These are phyloP conservation scores for Oleoguttula mirabilis DNA, from an alignment of 495 filamentous ascomycete genomes.

Conservation along the genomic window DNA sequence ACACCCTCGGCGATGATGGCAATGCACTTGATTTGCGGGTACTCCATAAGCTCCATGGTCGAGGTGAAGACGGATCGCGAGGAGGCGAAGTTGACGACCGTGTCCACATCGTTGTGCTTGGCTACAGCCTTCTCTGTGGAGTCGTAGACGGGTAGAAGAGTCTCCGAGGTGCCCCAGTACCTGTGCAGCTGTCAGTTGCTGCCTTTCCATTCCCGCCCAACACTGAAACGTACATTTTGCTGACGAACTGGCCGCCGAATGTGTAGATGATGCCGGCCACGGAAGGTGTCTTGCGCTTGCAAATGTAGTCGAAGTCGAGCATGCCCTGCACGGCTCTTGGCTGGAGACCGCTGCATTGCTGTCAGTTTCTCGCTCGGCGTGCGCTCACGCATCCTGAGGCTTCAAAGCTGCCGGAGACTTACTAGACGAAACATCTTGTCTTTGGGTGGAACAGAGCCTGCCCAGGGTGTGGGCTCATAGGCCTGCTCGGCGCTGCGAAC, in stretches of 20 bases:
- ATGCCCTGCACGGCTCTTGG: slow-evolving; percentile 97
- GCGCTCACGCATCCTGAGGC: no score
- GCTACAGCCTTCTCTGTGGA: slow-evolving; percentile 82
- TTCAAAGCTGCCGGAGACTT: no score
- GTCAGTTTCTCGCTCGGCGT: no score
- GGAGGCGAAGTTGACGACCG: slow-evolving; percentile 97
- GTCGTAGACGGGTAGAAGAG: slow-evolving; percentile 96
- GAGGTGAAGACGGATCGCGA: slow-evolving; percentile 96
- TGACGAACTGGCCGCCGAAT: slow-evolving; percentile 98
- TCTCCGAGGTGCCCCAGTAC: slow-evolving; percentile 99
- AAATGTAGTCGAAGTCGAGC: slow-evolving; percentile 99
- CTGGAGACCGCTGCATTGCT: slow-evolving; percentile 65
- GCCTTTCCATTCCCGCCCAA: no score
- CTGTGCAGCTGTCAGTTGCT: slow-evolving; percentile 27
- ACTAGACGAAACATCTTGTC: slow-evolving; percentile 99
- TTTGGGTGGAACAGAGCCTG: slow-evolving; percentile 95
- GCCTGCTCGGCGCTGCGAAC: slow-evolving; percentile 85
- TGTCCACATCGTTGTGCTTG: slow-evolving; percentile 96
- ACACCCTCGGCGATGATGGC: slow-evolving; percentile 99
- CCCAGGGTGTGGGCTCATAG: slow-evolving; percentile 67
- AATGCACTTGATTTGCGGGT: slow-evolving; percentile 91
- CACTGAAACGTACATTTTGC: slow-evolving; percentile 94
- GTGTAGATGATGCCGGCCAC: slow-evolving; percentile 99
- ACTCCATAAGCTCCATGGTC: slow-evolving; percentile 96
- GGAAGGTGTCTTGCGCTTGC: slow-evolving; percentile 91